These are phyloP conservation scores for Malus hybrid DNA, from an alignment of 331 rosid species.

Conservation along the genomic window DNA sequence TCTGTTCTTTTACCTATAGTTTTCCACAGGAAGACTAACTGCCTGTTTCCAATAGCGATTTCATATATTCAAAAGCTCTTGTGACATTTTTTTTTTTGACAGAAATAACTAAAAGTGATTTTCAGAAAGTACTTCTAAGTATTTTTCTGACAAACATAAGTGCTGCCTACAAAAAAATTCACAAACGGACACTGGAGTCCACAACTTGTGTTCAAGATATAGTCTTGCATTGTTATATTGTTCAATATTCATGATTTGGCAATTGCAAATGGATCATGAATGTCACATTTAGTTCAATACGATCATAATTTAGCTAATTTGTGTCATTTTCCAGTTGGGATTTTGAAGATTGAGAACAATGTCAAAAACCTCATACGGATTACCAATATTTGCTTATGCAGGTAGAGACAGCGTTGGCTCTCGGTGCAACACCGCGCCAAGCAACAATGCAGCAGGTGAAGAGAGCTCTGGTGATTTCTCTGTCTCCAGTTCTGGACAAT, in stretches of 20 bases:
- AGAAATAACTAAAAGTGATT: not conserved
- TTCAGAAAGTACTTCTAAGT: not conserved
- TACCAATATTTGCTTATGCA: conserved; percentile 1
- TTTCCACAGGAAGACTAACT: not conserved
- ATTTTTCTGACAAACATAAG: not conserved
- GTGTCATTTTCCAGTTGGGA: not conserved
- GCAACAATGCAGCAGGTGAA: conserved; percentile 85
- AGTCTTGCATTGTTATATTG: not conserved
- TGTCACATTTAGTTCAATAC: too few species aligned
- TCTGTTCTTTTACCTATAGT: not conserved
- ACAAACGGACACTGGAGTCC: too few species aligned
- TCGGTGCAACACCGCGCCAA: conserved; percentile 90
- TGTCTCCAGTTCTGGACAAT: conserved; percentile 88
- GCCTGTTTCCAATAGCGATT: not conserved
- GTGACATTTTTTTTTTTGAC: not conserved
- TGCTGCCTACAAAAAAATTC: too few species aligned
- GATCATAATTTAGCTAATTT: too few species aligned
- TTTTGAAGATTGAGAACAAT: not conserved
- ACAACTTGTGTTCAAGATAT: not conserved
- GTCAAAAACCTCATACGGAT: not conserved
- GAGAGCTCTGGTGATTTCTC: conserved; percentile 64
- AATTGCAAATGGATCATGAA: not conserved
- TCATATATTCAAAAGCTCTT: not conserved
- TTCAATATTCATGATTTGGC: not conserved
- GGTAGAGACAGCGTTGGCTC: conserved; percentile 96